Base-by-base conservation (phyloP, 2,329 filamentous ascomycete species). In the Thelonectria olida region DNA sequence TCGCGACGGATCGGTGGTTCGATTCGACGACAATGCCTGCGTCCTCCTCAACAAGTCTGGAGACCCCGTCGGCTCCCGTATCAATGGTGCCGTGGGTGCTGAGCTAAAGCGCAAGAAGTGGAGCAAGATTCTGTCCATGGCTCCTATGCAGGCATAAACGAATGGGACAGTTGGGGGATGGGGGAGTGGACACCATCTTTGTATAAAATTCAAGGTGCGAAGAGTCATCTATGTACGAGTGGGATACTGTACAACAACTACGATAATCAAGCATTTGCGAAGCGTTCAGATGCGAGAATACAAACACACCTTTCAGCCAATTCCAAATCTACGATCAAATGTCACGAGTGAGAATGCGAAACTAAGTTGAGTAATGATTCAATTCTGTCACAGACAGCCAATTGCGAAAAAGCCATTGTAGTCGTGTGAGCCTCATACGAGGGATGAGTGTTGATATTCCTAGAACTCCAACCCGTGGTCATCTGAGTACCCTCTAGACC, bases 11-110 rank as follows among this genome's bases (percentile, higher is more conserved):
- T 94, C 90, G 74, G 89, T 96, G 47, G 90, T 99, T 68, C 90
- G 90, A 70, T 99, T 99, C 78, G 96, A 97, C 79, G 96, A 99
- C 80, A 99, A 99, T 79, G 96, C 96, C 48, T 99, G 96, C 76
- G 96, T 99, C 45, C 83, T 99, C 69, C 91, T 99, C 78, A 98
- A 96, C 82, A 99, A 98, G 86, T 86, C 92, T 9, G 96, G 96
- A 42, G 96, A 99, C 77, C 96, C 96, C 22, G 92, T 99, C 70
- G 96, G 96, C 53, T 93, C 92, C 15, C 90, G 96, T 76, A 87
- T 97, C 82, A 97, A 93, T 79, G 93, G 94, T 67, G 88, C 98
- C 44, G 96, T 99, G 44, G 96, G 93, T 61, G 86, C 89, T 27
- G 96, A 99, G 82, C 80, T 99, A 78, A 89, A 92, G 76, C 88